Percentiles rank a stretch among this genome's conserved stretches.
phyloP scores from a whole-genome alignment of 495 filamentous ascomycete genomes.

The Xylaria curta region DNA sequence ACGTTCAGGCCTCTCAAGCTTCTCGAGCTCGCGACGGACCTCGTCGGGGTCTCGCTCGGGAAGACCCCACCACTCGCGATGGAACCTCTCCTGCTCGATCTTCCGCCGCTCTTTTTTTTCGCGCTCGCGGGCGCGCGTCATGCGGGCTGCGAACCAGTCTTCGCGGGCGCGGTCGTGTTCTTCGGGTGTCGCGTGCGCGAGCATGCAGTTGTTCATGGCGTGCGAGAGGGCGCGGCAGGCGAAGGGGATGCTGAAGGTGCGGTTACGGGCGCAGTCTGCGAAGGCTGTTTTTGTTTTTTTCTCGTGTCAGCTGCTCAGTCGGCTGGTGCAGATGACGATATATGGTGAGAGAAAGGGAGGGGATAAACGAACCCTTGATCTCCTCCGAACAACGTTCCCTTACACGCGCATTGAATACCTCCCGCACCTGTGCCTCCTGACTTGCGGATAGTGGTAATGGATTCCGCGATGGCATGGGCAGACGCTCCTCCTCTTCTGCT shows the following conservation, averaged over 20 bases:
- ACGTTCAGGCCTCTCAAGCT: slow-evolving; percentile 45
- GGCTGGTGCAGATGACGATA: background rate
- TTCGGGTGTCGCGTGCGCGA: slow-evolving; percentile 77
- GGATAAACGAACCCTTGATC: slow-evolving; percentile 71
- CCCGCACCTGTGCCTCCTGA: slow-evolving; percentile 89
- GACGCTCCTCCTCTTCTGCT: slow-evolving; percentile 29
- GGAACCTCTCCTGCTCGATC: slow-evolving; percentile 62
- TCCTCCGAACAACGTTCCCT: slow-evolving; percentile 78
- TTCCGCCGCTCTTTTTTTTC: slow-evolving; percentile 64
- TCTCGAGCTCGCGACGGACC: slow-evolving; percentile 46
- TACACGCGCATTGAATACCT: slow-evolving; percentile 88
- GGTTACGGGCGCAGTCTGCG: slow-evolving; percentile 83
- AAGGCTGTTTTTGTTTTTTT: slow-evolving; percentile 64
- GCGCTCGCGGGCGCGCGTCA: slow-evolving; percentile 67
- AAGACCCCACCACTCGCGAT: slow-evolving; percentile 67
- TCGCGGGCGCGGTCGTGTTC: slow-evolving; percentile 89
- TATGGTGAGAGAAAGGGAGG: slow-evolving; percentile 10
- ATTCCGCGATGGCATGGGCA: slow-evolving; percentile 72
- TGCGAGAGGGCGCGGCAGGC: slow-evolving; percentile 77
- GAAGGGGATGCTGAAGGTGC: slow-evolving; percentile 86
- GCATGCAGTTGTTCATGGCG: slow-evolving; percentile 94
- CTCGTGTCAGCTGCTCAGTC: slow-evolving; percentile 15
- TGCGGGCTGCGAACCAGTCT: slow-evolving; percentile 84
- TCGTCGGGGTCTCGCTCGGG: slow-evolving; percentile 55
- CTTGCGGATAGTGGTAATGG: slow-evolving; percentile 90